Conservation (phyloP, 768 basidiomycete species). For the Lentinula raphanica region DNA sequence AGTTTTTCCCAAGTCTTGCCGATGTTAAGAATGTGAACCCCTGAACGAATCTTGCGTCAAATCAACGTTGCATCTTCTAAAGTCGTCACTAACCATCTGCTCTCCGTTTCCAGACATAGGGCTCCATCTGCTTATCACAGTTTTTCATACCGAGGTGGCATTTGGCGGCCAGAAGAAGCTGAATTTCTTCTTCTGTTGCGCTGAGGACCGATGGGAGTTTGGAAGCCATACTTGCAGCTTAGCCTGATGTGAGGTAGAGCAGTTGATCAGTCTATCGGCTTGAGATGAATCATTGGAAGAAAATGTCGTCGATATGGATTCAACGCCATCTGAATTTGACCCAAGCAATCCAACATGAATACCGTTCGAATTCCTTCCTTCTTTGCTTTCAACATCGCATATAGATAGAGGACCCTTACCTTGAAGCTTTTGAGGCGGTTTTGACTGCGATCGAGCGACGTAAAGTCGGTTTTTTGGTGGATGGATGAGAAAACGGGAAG, state of each 20-base stretch:
- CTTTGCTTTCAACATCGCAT: neutral
- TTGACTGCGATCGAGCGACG: neutral
- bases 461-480: neutral
- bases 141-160: constrained; percentile 98
- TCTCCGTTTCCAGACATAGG: constrained; percentile 97
- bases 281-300: neutral
- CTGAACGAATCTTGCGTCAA: constrained; percentile 34
- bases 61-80: neutral
- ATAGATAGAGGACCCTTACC: constrained; percentile 1
- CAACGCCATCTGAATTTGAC: neutral
- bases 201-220: constrained; percentile 92
- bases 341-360: neutral
- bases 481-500: neutral
- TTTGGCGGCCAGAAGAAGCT: constrained; percentile 91
- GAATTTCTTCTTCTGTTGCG: constrained; percentile 97
- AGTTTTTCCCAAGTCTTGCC: constrained; percentile 99
- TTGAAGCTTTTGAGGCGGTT: constrained; percentile 3
- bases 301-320: neutral
- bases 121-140: constrained; percentile 98
- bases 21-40: constrained; percentile 95
- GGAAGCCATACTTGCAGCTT: constrained; percentile 53
- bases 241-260: neutral
- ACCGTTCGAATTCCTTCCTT: too few species aligned
- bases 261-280: neutral
- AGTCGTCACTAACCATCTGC: constrained; percentile 63